Evolutionary conservation across 164 flowering plant species (phyloP), one percentile per base, ranked within the genome.

Genomic region (Magnolia kwangsiensis): DNA sequence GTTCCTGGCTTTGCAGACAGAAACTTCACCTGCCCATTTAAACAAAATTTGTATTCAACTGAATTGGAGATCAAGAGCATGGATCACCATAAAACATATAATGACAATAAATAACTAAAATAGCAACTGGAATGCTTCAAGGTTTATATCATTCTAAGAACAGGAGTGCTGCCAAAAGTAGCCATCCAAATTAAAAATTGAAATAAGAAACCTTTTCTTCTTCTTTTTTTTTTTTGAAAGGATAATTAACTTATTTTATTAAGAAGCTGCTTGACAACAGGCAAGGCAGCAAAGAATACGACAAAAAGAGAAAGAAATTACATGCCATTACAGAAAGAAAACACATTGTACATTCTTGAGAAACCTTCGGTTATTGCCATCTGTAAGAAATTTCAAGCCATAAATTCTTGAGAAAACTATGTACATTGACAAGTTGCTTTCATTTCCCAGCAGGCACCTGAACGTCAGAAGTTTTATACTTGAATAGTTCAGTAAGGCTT

Each of bases 11-110:
- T 85, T 73, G 82, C 87, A 69, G 83, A 75, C 63, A 80, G 72
- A 72, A 74, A 75, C 81, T 86, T 83, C 72, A 89, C 92, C 99
- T 96, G 75, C 29, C 45, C 55, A 68, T 6, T n/a, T 51, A 70
- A 59, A 67, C 23, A 50, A 50, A 1, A 4, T 75, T 59, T 59
- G 45, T 37, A 37, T 37, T 37, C 61, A 55, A 16, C 61, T 11
- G 61, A 19, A 55, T 55, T 16, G 18, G 18, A 11, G 61, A 55
- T 55, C 61, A 55, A 55, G 45, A 37, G 61, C 61, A 55, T 16
- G 10, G 4, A 11, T 11, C 18, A 55, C 13, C 13, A 55, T 55
- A 55, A 11, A 55, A 55, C 13, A 55, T 55, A 55, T 14, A 55
- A 11, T 11, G 61, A 55, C 13, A 55, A 55, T 55, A 3, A 55